Conservation (phyloP, 1,139 yeast species). For the Arxiozyma bovina region DNA sequence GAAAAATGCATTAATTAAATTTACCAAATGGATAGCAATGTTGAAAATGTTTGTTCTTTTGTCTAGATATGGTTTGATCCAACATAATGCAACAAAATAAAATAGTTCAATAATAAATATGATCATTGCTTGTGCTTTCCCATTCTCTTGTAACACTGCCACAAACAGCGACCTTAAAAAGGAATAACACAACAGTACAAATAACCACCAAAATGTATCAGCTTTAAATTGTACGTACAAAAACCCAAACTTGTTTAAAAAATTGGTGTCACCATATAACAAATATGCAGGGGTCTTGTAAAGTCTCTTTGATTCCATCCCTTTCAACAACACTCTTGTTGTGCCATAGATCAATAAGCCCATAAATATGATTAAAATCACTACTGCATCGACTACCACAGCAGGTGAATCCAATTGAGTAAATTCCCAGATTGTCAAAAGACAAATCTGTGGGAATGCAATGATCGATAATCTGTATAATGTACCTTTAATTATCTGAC, state of each 20-base stretch:
- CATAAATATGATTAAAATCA: constrained; percentile 49
- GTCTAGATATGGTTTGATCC: constrained; percentile 85
- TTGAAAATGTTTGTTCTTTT: constrained; percentile 87
- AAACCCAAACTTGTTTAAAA: constrained; percentile 85
- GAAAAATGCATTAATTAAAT: constrained; percentile 72
- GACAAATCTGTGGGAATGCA: constrained; percentile 77
- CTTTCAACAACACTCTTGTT: constrained; percentile 57
- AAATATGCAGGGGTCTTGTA: constrained; percentile 91
- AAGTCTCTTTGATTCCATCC: constrained; percentile 58
- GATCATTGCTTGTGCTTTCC: constrained; percentile 72
- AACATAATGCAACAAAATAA: constrained; percentile 56
- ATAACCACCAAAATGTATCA: constrained; percentile 73
- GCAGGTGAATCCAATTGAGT: constrained; percentile 79
- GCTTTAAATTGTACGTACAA: constrained; percentile 88
- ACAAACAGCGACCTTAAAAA: constrained; percentile 73
- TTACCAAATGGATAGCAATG: constrained; percentile 72
- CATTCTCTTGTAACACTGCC: constrained; percentile 73
- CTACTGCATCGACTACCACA: constrained; percentile 65
- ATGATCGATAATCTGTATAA: constrained; percentile 71
- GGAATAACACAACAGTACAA: constrained; percentile 54
- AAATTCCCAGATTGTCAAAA: constrained; percentile 84
- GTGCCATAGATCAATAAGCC: constrained; percentile 68
- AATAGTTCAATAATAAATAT: constrained; percentile 66
- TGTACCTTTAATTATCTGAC: constrained; percentile 74
- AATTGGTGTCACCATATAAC: constrained; percentile 71